These are phyloP conservation scores for Nigrospora oryzae DNA, from an alignment of 2,329 filamentous ascomycete genomes.

Conservation along the genomic window DNA sequence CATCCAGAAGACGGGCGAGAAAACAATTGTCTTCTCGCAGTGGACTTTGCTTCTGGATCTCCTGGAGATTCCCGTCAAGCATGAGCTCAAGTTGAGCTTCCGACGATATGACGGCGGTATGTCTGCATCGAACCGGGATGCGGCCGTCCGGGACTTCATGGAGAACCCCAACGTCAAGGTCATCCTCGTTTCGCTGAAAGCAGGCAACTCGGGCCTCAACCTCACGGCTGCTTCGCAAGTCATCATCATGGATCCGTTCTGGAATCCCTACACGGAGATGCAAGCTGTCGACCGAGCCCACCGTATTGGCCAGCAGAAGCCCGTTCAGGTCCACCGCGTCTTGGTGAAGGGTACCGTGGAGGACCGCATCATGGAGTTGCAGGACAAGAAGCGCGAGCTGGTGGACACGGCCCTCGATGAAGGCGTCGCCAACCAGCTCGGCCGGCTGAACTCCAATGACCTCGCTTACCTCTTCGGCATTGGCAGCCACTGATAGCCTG, in stretches of 20 bases:
- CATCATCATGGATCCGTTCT: conserved; percentile 88
- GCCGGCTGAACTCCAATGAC: conserved; percentile 57
- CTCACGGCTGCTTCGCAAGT: conserved; percentile 75
- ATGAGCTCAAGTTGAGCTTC: conserved; percentile 43
- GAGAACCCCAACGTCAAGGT: conserved; percentile 52
- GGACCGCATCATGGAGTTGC: conserved; percentile 72
- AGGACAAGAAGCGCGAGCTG: conserved; percentile 68
- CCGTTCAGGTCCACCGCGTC: conserved; percentile 74
- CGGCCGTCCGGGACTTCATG: conserved; percentile 57
- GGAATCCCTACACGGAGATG: conserved; percentile 89
- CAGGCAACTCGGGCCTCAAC: conserved; percentile 80
- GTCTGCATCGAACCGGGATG: conserved; percentile 55
- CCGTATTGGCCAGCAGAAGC: conserved; percentile 69
- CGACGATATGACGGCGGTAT: conserved; percentile 72
- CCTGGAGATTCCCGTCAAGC: conserved; percentile 61
- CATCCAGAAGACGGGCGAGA: conserved; percentile 47
- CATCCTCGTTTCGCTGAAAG: conserved; percentile 72
- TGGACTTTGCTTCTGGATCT: conserved; percentile 75
- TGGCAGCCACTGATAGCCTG: not conserved
- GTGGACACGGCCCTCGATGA: conserved; percentile 78
- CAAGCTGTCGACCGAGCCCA: conserved; percentile 88
- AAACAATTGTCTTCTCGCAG: conserved; percentile 76
- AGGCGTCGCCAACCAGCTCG: conserved; percentile 56
- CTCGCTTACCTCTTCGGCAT: conserved; percentile 61
- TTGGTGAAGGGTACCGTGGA: conserved; percentile 74